phyloP scores from a whole-genome alignment of 2,329 filamentous ascomycete genomes.

The Alternaria sp. region DNA sequence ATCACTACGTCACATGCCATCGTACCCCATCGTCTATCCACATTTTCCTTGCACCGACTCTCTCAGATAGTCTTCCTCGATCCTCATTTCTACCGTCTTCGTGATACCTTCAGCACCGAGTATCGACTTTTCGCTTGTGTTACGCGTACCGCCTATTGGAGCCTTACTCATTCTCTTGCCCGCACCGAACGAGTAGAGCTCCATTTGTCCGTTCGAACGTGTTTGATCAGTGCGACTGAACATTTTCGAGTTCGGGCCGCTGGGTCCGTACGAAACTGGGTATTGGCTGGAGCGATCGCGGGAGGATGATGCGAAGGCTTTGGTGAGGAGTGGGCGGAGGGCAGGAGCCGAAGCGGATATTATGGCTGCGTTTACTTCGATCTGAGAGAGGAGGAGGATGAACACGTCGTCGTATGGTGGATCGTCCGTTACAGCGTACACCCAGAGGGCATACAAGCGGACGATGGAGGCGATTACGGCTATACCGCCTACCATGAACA shows the following conservation, averaged over 20 bases:
- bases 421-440: conserved; percentile 30
- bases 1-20: neutral
- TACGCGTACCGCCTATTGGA: conserved; percentile 4
- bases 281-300: conserved; percentile 5
- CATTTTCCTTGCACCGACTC: neutral
- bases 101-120: conserved; percentile 19
- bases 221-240: conserved; percentile 2
- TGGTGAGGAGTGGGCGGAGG: conserved; percentile 48
- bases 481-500: conserved; percentile 33
- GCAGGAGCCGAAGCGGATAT: conserved; percentile 53
- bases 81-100: conserved; percentile 16
- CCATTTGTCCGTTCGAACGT: conserved; percentile 17
- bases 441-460: conserved; percentile 30
- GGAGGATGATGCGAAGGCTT: conserved; percentile 16
- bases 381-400: conserved; percentile 51
- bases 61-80: neutral
- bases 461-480: conserved; percentile 34
- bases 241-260: neutral
- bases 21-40: neutral
- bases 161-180: conserved; percentile 7
- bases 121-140: conserved; percentile 25
- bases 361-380: conserved; percentile 55
- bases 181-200: conserved; percentile 15
- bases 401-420: conserved; percentile 28
- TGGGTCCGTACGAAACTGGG: neutral